Evolutionary conservation across 495 filamentous ascomycete genomes (phyloP).

Genomic region (Pyrenula massariospora): DNA sequence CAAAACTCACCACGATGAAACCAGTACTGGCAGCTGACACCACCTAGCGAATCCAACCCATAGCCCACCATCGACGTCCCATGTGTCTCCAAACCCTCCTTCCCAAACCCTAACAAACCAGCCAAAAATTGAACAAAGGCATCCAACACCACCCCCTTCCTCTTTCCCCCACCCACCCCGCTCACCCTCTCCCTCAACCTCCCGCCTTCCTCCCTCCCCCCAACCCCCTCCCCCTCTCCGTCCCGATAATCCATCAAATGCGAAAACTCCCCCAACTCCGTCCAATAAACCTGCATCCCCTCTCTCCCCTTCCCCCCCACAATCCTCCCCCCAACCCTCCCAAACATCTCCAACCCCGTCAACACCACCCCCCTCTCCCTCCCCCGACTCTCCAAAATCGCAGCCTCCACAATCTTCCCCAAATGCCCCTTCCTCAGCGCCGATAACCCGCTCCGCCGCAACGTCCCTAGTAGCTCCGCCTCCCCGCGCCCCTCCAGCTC

Average conservation of each 20-base stretch:
- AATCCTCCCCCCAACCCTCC: constrained; percentile 1
- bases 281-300: constrained; percentile 4
- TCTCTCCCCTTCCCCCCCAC: not conserved
- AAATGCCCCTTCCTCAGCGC: constrained; percentile 3
- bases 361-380: not conserved
- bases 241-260: constrained; percentile 1
- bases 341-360: constrained; percentile 5
- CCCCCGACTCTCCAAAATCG: constrained; percentile 4
- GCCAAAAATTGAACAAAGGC: not conserved
- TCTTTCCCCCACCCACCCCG: not conserved
- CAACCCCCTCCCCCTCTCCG: not conserved
- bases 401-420: constrained; percentile 10
- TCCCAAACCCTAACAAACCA: not conserved
- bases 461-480: constrained; percentile 1
- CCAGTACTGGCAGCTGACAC: not conserved
- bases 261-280: constrained; percentile 2
- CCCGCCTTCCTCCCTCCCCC: not conserved
- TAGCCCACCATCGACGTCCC: not conserved
- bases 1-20: not conserved
- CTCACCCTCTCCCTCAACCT: not conserved
- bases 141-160: not conserved
- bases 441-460: constrained; percentile 8
- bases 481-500: not conserved
- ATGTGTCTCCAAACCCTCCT: not conserved
- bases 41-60: not conserved